These are phyloP conservation scores for Geotrichum macrosporum DNA, from an alignment of 1,139 yeast genomes.

Conservation along the genomic window DNA sequence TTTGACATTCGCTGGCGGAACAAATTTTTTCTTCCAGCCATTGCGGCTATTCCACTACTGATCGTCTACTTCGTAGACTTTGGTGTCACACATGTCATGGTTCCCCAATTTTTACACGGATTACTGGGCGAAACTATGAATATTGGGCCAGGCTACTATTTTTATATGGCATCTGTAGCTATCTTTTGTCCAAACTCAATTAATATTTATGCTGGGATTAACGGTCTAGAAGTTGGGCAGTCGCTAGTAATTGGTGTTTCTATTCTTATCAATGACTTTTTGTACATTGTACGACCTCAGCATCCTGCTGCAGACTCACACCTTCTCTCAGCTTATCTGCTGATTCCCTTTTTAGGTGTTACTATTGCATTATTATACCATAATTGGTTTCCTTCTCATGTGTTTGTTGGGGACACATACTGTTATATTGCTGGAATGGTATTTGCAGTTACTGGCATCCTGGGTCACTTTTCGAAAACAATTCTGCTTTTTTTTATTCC, in stretches of 20 bases:
- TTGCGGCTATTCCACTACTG: constrained; percentile 86
- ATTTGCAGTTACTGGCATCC: constrained; percentile 91
- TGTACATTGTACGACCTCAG: constrained; percentile 54
- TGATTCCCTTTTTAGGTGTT: constrained; percentile 85
- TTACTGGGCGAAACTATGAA: constrained; percentile 52
- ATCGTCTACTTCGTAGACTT: constrained; percentile 91
- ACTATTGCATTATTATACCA: constrained; percentile 67
- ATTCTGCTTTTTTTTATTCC: constrained; percentile 79
- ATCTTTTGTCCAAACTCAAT: constrained; percentile 97
- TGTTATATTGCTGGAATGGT: constrained; percentile 99
- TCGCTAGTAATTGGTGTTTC: constrained; percentile 70
- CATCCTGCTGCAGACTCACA: constrained; percentile 79
- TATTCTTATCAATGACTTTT: constrained; percentile 67
- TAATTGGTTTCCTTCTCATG: constrained; percentile 89
- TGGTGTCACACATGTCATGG: constrained; percentile 83
- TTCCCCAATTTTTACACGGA: constrained; percentile 63
- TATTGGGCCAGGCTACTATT: constrained; percentile 73
- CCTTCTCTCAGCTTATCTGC: constrained; percentile 68
- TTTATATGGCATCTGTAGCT: constrained; percentile 85
- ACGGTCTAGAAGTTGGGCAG: constrained; percentile 96
- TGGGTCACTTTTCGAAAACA: constrained; percentile 95
- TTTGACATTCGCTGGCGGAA: constrained; percentile 97
- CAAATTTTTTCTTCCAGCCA: constrained; percentile 90
- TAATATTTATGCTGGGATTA: constrained; percentile 91
- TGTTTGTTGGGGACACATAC: constrained; percentile 96